These are phyloP conservation scores for Aspergillus sp. DNA, from an alignment of 2,329 filamentous ascomycete species.

Conservation along the genomic window DNA sequence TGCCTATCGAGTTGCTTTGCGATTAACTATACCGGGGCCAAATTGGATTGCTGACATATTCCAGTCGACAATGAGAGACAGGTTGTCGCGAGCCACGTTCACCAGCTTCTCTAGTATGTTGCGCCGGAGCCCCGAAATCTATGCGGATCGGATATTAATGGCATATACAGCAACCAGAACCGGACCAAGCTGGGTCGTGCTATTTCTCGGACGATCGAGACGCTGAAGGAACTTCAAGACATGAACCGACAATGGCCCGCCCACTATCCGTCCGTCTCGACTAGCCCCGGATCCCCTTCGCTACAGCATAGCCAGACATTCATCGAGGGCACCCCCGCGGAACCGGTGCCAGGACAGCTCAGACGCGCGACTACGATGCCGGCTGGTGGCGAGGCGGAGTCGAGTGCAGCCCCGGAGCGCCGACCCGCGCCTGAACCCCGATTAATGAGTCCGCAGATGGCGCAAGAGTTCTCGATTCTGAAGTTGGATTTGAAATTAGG, in stretches of 20 bases:
- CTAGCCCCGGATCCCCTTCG: conserved; percentile 17
- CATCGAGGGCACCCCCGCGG: conserved; percentile 14
- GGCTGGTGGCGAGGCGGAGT: conserved; percentile 59
- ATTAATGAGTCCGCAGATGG: conserved; percentile 83
- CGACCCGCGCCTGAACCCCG: conserved; percentile 63
- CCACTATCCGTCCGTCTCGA: conserved; percentile 68
- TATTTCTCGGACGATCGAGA: conserved; percentile 79
- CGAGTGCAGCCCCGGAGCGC: conserved; percentile 62
- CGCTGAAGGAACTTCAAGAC: conserved; percentile 73
- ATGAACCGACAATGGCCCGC: conserved; percentile 92
- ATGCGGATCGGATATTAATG: conserved; percentile 10
- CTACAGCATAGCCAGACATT: conserved; percentile 32
- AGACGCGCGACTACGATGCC: conserved; percentile 68
- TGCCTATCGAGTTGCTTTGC: background rate
- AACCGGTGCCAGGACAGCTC: conserved; percentile 45
- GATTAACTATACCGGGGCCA: background rate
- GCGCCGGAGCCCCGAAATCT: background rate
- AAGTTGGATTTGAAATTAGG: conserved; percentile 93
- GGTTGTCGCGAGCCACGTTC: conserved; percentile 71
- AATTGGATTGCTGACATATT: conserved; percentile 11
- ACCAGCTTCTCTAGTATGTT: conserved; percentile 75
- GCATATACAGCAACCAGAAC: conserved; percentile 63
- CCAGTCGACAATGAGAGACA: conserved; percentile 57
- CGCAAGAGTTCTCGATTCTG: conserved; percentile 89
- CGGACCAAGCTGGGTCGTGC: conserved; percentile 77